Evolutionary conservation across 1,284 basidiomycete genomes (phyloP).

Genomic region (Moniliella sp.): DNA sequence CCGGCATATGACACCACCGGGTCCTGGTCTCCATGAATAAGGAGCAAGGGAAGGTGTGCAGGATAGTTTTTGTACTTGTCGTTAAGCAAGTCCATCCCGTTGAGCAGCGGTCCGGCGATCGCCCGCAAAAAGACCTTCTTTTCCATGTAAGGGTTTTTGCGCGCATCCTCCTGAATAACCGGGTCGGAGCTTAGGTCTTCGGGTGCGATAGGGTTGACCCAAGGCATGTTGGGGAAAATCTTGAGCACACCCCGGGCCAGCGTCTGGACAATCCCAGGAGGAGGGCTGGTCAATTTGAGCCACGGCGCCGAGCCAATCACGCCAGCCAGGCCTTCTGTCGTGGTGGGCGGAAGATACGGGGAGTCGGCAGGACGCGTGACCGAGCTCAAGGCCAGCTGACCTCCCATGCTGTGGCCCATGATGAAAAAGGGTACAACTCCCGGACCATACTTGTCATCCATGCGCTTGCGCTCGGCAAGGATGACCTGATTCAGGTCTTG

Average conservation of each 20-base stretch:
- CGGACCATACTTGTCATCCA: constrained; percentile 38
- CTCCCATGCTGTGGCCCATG: constrained; percentile 60
- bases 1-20: constrained; percentile 47
- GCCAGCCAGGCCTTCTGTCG: constrained; percentile 22
- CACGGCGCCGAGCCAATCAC: constrained; percentile 29
- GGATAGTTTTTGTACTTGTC: constrained; percentile 49
- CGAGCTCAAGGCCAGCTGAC: constrained; percentile 1
- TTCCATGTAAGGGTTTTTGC: constrained; percentile 48
- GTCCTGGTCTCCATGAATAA: constrained; percentile 58
- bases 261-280: constrained; percentile 33
- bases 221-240: constrained; percentile 36
- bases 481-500: constrained; percentile 51
- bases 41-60: constrained; percentile 48
- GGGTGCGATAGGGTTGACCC: constrained; percentile 37
- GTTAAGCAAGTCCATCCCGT: constrained; percentile 41
- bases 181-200: constrained; percentile 47
- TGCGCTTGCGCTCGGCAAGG: constrained; percentile 34
- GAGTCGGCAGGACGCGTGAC: constrained; percentile 2
- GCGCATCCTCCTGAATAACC: constrained; percentile 40
- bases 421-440: constrained; percentile 45
- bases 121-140: constrained; percentile 45
- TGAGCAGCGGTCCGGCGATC: constrained; percentile 51
- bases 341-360: constrained; percentile 8
- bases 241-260: constrained; percentile 45
- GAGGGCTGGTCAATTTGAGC: constrained; percentile 42